Conservation (phyloP, 2,329 filamentous ascomycete species). For the Paecilomyces formosus region DNA sequence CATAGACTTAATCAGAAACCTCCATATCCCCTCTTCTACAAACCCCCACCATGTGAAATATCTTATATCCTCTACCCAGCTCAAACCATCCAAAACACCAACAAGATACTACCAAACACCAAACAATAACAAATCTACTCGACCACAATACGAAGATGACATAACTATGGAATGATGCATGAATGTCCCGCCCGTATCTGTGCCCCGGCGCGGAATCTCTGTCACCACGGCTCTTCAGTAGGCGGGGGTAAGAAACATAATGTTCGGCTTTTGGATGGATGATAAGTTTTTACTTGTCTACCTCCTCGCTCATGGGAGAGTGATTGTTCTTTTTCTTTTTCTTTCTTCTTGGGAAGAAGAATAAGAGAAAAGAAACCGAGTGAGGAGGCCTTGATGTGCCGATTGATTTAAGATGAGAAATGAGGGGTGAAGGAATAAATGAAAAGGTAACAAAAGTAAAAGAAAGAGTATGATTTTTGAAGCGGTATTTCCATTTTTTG, state of each 20-base stretch:
- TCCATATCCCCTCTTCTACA: too few relatives aligned
- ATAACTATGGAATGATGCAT: conserved; percentile 1
- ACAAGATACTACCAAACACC: too few relatives aligned
- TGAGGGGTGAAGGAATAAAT: background rate
- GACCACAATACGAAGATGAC: too few relatives aligned
- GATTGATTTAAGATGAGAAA: conserved; percentile 6
- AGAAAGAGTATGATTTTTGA: background rate
- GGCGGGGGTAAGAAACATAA: conserved; percentile 27
- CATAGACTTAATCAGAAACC: too few relatives aligned
- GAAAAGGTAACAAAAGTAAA: background rate
- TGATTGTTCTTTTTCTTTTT: background rate
- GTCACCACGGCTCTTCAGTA: conserved; percentile 58
- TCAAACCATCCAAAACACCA: too few relatives aligned
- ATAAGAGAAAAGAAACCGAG: conserved; percentile 12
- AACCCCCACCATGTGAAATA: too few relatives aligned
- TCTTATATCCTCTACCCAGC: too few relatives aligned
- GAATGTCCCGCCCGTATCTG: conserved; percentile 61
- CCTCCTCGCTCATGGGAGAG: conserved; percentile 35
- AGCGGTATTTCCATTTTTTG: conserved; percentile 10
- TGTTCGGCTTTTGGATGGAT: conserved; percentile 30
- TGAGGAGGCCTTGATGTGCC: conserved; percentile 42
- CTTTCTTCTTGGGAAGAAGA: conserved; percentile 3
- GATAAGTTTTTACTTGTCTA: conserved; percentile 24
- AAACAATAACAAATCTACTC: too few relatives aligned
- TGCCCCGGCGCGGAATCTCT: conserved; percentile 54